phyloP scores from a whole-genome alignment of 2,329 filamentous ascomycete genomes.

The Penicillium sp. region DNA sequence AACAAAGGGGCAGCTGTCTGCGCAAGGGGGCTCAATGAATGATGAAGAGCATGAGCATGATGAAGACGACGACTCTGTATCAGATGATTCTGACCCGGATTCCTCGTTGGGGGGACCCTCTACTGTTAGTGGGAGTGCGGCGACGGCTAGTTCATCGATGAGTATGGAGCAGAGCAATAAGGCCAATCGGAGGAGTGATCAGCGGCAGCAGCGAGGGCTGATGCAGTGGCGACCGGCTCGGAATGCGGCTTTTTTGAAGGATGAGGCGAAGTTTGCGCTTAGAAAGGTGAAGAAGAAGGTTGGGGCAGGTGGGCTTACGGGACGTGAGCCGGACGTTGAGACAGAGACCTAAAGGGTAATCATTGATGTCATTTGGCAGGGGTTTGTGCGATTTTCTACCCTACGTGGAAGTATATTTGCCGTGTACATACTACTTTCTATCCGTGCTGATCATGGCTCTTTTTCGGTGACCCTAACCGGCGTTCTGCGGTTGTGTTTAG shows the following conservation, averaged over 20 bases:
- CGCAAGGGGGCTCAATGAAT: neutral
- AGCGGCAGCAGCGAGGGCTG: constrained; percentile 81
- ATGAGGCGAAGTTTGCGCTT: constrained; percentile 78
- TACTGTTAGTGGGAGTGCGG: constrained; percentile 16
- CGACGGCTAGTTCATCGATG: constrained; percentile 15
- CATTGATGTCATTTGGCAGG: neutral
- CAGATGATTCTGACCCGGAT: constrained; percentile 10
- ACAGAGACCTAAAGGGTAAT: constrained; percentile 55
- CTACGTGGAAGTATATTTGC: neutral
- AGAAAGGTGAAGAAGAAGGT: constrained; percentile 74
- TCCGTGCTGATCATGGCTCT: neutral
- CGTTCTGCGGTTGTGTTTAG: neutral
- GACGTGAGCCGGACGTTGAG: constrained; percentile 84
- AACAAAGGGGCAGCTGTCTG: constrained; percentile 26
- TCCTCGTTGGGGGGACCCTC: constrained; percentile 12
- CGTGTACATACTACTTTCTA: neutral
- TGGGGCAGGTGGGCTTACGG: constrained; percentile 64
- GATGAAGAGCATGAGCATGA: constrained; percentile 21
- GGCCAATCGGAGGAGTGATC: constrained; percentile 54
- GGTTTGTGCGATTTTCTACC: neutral
- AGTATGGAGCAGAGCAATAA: constrained; percentile 29
- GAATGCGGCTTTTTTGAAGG: constrained; percentile 81
- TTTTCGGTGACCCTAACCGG: neutral
- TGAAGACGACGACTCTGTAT: constrained; percentile 24
- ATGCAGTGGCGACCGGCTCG: constrained; percentile 96